Evolutionary conservation across 2,329 filamentous ascomycete species (phyloP).

Genomic region (Talaromyces rugulosus): DNA sequence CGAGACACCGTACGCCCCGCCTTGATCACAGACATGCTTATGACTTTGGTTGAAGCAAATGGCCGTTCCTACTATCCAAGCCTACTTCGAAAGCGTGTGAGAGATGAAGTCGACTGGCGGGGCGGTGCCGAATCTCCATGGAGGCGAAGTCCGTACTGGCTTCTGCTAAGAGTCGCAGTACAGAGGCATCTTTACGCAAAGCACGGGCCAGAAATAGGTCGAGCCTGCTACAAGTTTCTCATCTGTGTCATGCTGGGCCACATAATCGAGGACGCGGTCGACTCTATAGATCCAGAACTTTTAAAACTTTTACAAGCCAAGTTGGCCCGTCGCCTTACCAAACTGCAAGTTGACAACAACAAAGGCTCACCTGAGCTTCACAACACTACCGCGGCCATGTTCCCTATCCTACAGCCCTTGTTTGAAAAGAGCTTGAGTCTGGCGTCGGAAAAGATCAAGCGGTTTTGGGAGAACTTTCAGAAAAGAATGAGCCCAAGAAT

Average conservation of each 20-base stretch:
- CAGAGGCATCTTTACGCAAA: constrained; percentile 48
- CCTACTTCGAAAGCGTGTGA: constrained; percentile 53
- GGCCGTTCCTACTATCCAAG: constrained; percentile 39
- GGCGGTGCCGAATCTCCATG: constrained; percentile 50
- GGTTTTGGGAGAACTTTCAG: constrained; percentile 42
- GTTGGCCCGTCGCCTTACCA: constrained; percentile 54
- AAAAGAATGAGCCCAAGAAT: constrained; percentile 21
- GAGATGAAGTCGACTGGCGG: constrained; percentile 58
- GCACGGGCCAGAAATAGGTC: constrained; percentile 41
- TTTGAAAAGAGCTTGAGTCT: background rate
- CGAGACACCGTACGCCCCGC: constrained; percentile 57
- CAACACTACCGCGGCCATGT: background rate
- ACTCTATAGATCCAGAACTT: constrained; percentile 28
- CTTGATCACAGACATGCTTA: constrained; percentile 57
- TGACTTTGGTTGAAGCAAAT: constrained; percentile 55
- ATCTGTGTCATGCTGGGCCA: constrained; percentile 47
- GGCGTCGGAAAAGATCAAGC: constrained; percentile 16
- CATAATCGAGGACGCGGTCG: constrained; percentile 41
- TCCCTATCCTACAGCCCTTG: background rate
- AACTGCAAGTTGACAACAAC: constrained; percentile 46
- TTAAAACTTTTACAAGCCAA: constrained; percentile 47
- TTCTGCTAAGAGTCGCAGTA: constrained; percentile 56
- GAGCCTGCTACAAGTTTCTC: constrained; percentile 55
- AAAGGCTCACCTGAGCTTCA: background rate
- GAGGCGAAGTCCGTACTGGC: constrained; percentile 60